Base-by-base conservation (phyloP, 495 filamentous ascomycete species). In the Penicillium argentinense region DNA sequence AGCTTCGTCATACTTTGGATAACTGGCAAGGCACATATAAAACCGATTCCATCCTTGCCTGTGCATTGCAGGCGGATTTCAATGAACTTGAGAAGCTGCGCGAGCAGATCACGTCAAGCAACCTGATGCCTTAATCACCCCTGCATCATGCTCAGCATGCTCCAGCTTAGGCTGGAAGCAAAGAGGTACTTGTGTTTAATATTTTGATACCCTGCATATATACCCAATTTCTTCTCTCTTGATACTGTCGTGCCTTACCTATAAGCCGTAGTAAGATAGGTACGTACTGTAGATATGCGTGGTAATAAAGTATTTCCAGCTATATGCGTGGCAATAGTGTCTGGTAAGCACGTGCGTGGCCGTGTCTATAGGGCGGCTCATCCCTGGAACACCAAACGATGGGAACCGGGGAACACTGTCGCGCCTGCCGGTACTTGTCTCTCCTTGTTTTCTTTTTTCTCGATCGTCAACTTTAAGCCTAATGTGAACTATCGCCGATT, bases 1-100 rank as follows among this genome's bases (percentile, higher is more conserved):
- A 39, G 24, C 48, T 75, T 21, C 41, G 45, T 19, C 9, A 23
- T 3, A 37, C 59, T 0, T 49, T 64, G 12, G 46, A 57, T n/a
- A 23, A 13, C 2, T 68, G 64, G 66, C 39, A 62, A 16, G 26
- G 37, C 4, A 21, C 29, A 6, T 22, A 9, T 4, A 27, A 25
- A 9, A 30, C 13, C 12, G 27, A 5, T 1, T 40, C 55, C 7
- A 73, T 75, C 19, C 51, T 75, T 18, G 36, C 43, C 5, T 24
- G 37, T 47, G 58, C 39, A 7, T 39, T 75, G 22, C 60, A 18
- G 19, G 69, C 60, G 8, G 70, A 68, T 51, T 75, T 75, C 46
- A 59, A 65, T 37, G 53, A 43, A 9, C 55, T 71, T 29, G 53
- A 60, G 28, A 41, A 28, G 2, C 6, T 59, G n/a, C 56, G 60